Conservation (phyloP, 2,329 filamentous ascomycete species). For the Ustulina deusta region DNA sequence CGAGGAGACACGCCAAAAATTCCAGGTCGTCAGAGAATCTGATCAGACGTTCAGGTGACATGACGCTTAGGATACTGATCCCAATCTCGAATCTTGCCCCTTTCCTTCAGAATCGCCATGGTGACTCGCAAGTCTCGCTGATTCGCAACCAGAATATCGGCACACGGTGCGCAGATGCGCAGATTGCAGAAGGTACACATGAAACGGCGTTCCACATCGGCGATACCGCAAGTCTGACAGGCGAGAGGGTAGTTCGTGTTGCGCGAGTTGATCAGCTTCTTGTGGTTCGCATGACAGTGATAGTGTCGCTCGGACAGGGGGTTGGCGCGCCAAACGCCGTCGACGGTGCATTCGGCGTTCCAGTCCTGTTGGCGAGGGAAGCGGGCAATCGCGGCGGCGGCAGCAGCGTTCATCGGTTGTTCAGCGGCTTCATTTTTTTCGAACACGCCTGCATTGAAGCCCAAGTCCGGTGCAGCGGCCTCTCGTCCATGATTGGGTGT, state of each 20-base stretch:
- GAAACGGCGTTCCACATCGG: conserved; percentile 60
- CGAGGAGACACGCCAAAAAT: neutral
- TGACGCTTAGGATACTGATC: conserved; percentile 23
- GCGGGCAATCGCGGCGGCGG: conserved; percentile 39
- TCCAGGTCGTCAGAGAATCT: neutral
- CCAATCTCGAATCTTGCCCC: conserved; percentile 37
- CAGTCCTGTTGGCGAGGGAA: conserved; percentile 41
- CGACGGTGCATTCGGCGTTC: conserved; percentile 19
- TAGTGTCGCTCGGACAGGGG: conserved; percentile 57
- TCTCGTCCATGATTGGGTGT: conserved; percentile 40
- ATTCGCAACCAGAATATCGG: conserved; percentile 56
- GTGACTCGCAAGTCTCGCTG: conserved; percentile 59
- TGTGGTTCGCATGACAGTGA: conserved; percentile 62
- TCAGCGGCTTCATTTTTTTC: neutral
- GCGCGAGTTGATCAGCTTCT: conserved; percentile 60
- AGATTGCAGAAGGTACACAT: conserved; percentile 64
- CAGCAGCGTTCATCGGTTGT: conserved; percentile 25
- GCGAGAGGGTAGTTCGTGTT: conserved; percentile 65
- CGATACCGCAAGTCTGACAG: conserved; percentile 65
- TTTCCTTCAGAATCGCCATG: conserved; percentile 51
- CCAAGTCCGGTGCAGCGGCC: conserved; percentile 22
- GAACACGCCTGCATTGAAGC: neutral
- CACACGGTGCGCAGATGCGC: conserved; percentile 64
- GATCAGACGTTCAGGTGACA: conserved; percentile 5
- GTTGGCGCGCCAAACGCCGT: conserved; percentile 51